phyloP scores from a whole-genome alignment of 1,139 yeast species.

The Torulaspora pretoriensis region DNA sequence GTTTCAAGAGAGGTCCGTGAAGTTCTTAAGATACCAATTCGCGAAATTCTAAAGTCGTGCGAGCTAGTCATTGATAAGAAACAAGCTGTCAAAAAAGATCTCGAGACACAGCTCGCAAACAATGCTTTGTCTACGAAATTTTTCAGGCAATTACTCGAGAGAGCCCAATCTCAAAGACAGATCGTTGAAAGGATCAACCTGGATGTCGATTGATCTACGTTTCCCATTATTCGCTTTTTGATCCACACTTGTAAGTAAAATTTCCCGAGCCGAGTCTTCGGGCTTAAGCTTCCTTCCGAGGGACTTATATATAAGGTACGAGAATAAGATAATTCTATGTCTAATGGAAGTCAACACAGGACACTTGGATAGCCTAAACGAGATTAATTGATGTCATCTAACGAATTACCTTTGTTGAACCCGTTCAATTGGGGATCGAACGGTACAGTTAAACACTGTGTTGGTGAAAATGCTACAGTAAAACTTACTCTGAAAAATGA shows the following conservation, averaged over 20 bases:
- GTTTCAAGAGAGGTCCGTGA: constrained; percentile 77
- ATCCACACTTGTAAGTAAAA: constrained; percentile 6
- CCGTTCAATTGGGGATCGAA: constrained; percentile 42
- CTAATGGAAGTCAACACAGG: too few relatives aligned
- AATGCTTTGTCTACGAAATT: constrained; percentile 58
- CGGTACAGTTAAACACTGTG: constrained; percentile 40
- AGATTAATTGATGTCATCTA: constrained; percentile 1
- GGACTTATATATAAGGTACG: constrained; percentile 3
- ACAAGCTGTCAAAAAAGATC: constrained; percentile 23
- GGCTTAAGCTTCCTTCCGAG: constrained; percentile 3
- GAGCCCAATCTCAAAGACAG: constrained; percentile 46
- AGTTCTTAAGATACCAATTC: constrained; percentile 75
- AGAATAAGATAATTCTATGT: too few relatives aligned
- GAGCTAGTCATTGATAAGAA: constrained; percentile 41
- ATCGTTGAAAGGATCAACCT: constrained; percentile 50
- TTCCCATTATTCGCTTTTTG: not conserved
- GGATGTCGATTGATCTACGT: constrained; percentile 40
- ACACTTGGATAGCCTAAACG: too few relatives aligned
- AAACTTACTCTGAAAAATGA: constrained; percentile 39
- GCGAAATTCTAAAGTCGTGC: constrained; percentile 76
- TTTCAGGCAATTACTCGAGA: constrained; percentile 51
- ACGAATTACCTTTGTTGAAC: constrained; percentile 28
- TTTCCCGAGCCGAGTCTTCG: constrained; percentile 1
- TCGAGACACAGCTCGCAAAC: constrained; percentile 45
- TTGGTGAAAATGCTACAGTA: constrained; percentile 38